Percentiles rank a stretch among this genome's conserved stretches.
Conservation (phyloP, 352 stramenopile genomes). For the Globisporangium barbulae region DNA sequence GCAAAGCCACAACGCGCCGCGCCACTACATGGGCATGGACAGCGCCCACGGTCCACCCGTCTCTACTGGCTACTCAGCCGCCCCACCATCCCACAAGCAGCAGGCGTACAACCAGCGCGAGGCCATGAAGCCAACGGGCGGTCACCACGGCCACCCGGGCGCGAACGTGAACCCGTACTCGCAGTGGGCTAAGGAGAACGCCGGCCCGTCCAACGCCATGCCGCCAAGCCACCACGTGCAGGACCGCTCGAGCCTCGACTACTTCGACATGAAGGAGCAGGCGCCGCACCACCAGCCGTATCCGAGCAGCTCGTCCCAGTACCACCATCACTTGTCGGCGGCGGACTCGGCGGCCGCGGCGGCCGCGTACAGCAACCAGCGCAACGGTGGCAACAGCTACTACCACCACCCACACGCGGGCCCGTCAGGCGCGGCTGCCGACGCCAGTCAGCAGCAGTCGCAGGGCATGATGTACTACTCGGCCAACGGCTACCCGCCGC, state of each 20-base stretch:
- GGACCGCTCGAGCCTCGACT: constrained; percentile 46
- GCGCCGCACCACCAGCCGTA: constrained; percentile 41
- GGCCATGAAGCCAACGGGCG: constrained; percentile 29
- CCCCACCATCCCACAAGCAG: constrained; percentile 39
- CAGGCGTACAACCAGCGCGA: constrained; percentile 23
- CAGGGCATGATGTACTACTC: constrained; percentile 74
- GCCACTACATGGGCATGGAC: constrained; percentile 62
- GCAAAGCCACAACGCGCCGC: constrained; percentile 30
- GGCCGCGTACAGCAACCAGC: constrained; percentile 47
- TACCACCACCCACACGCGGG: constrained; percentile 45
- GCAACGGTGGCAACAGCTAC: constrained; percentile 39
- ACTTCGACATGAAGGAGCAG: constrained; percentile 77
- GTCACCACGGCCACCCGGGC: constrained; percentile 10
- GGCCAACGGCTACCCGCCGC: constrained; percentile 40
- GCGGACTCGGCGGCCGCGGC: constrained; percentile 54
- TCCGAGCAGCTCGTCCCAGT: constrained; percentile 41
- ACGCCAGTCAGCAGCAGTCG: constrained; percentile 20
- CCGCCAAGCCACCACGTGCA: constrained; percentile 24
- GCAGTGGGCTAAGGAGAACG: constrained; percentile 51
- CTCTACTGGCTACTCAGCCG: constrained; percentile 20
- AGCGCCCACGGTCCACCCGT: constrained; percentile 10
- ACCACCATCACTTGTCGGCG: constrained; percentile 61
- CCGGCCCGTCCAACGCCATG: constrained; percentile 15
- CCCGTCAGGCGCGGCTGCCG: constrained; percentile 18
- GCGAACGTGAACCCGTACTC: constrained; percentile 29